Evolutionary conservation across 495 filamentous ascomycete species (phyloP).

Genomic region (Xylaria nigripes): DNA sequence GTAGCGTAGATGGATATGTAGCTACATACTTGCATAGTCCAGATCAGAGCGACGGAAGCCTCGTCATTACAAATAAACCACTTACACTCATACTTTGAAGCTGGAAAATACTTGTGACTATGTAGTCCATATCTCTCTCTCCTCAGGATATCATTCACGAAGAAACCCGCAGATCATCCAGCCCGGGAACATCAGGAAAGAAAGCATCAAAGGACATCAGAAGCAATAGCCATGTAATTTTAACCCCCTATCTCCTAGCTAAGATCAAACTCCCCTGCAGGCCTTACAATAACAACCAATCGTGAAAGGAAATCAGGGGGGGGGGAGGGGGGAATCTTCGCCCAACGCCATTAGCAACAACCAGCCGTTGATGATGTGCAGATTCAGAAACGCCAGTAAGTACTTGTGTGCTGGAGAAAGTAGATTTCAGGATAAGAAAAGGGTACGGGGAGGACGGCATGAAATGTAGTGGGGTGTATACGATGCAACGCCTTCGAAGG

Average conservation of each 20-base stretch:
- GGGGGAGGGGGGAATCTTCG: constrained; percentile 5
- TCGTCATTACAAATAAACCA: too few relatives aligned
- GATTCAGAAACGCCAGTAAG: constrained; percentile 7
- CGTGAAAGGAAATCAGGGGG: background rate
- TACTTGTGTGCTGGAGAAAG: background rate
- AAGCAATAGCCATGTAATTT: background rate
- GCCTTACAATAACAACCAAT: background rate
- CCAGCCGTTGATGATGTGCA: background rate
- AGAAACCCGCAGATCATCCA: background rate
- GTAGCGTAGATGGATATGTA: too few relatives aligned
- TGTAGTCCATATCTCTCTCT: too few relatives aligned
- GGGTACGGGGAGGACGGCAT: background rate
- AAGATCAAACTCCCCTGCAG: background rate
- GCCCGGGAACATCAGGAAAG: background rate
- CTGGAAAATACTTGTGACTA: too few relatives aligned
- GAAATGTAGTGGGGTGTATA: background rate
- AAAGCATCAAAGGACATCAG: background rate
- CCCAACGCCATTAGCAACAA: constrained; percentile 6
- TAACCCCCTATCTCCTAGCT: background rate
- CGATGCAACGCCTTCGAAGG: background rate
- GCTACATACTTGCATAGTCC: too few relatives aligned
- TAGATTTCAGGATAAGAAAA: background rate
- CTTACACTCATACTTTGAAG: too few relatives aligned
- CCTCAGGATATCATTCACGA: too few relatives aligned
- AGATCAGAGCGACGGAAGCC: too few relatives aligned